phyloP scores from a whole-genome alignment of 2,329 filamentous ascomycete species.

The Fusarium chlamydosporum region DNA sequence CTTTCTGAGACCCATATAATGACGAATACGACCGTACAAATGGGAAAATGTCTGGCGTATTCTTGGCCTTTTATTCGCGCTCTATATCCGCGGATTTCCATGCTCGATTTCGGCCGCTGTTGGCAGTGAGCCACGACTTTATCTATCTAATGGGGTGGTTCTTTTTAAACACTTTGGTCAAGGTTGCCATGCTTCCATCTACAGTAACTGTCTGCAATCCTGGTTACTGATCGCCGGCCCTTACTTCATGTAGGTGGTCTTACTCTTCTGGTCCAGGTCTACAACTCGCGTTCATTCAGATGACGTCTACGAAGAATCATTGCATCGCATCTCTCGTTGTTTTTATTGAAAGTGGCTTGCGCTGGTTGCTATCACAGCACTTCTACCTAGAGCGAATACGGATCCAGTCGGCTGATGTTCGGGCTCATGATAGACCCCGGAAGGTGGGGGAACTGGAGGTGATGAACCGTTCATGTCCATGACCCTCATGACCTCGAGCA shows the following conservation, averaged over 20 bases:
- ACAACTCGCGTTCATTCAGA: background rate
- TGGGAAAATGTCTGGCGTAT: constrained; percentile 8
- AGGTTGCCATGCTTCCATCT: constrained; percentile 1
- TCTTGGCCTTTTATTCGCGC: constrained; percentile 14
- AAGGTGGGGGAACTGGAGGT: constrained; percentile 32
- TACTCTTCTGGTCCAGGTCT: background rate
- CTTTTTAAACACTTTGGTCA: constrained; percentile 2
- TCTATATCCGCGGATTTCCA: constrained; percentile 16
- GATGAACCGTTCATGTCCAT: constrained; percentile 16
- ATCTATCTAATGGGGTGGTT: constrained; percentile 10
- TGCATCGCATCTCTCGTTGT: background rate
- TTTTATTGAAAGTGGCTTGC: constrained; percentile 19
- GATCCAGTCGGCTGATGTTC: constrained; percentile 44
- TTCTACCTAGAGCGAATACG: constrained; percentile 30
- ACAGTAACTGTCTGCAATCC: constrained; percentile 3
- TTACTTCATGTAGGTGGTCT: background rate
- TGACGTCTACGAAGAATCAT: constrained; percentile 8
- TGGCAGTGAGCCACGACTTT: background rate
- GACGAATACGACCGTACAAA: constrained; percentile 38
- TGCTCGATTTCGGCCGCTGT: background rate
- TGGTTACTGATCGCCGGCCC: constrained; percentile 1
- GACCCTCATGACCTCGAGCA: constrained; percentile 33
- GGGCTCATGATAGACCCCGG: constrained; percentile 35
- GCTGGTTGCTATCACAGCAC: background rate
- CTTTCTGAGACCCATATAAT: constrained; percentile 23